These are phyloP conservation scores for Eremomyces bilateralis DNA, from an alignment of 495 filamentous ascomycete genomes.

Conservation along the genomic window DNA sequence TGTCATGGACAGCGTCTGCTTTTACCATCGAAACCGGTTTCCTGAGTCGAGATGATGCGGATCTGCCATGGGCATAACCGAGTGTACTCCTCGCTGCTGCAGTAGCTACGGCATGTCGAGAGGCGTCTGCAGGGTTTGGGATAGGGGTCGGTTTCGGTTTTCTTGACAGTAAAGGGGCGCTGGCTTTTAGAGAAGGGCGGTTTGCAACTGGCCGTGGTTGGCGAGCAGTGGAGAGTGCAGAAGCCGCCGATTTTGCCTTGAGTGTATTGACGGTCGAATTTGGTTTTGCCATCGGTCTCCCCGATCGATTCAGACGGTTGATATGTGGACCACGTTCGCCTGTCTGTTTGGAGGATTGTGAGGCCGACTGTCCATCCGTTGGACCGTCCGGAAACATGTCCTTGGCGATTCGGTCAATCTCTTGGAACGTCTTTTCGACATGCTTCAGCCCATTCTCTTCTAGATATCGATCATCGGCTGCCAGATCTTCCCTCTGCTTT, in stretches of 20 bases:
- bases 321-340: too few species aligned
- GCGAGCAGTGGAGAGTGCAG: slow-evolving; percentile 16
- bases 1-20: not conserved
- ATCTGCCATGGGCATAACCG: slow-evolving; percentile 59
- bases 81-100: slow-evolving; percentile 54
- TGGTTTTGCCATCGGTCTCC: too few species aligned
- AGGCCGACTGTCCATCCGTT: too few species aligned
- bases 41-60: slow-evolving; percentile 29
- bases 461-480: slow-evolving; percentile 23
- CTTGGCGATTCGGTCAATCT: too few species aligned
- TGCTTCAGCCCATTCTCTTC: slow-evolving; percentile 1
- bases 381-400: too few species aligned
- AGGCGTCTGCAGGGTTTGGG: slow-evolving; percentile 28
- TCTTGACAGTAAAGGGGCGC: slow-evolving; percentile 17
- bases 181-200: slow-evolving; percentile 23
- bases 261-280: too few species aligned
- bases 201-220: too few species aligned
- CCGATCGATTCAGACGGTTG: too few species aligned
- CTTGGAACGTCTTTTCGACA: not conserved
- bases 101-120: slow-evolving; percentile 37
- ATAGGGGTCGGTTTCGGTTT: slow-evolving; percentile 19
- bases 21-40: slow-evolving; percentile 5
- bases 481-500: slow-evolving; percentile 33
- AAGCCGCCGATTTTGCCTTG: slow-evolving; percentile 11
- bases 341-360: too few species aligned